These are phyloP conservation scores for Rugosomyces carneus DNA, from an alignment of 1,284 basidiomycete genomes.

Conservation along the genomic window DNA sequence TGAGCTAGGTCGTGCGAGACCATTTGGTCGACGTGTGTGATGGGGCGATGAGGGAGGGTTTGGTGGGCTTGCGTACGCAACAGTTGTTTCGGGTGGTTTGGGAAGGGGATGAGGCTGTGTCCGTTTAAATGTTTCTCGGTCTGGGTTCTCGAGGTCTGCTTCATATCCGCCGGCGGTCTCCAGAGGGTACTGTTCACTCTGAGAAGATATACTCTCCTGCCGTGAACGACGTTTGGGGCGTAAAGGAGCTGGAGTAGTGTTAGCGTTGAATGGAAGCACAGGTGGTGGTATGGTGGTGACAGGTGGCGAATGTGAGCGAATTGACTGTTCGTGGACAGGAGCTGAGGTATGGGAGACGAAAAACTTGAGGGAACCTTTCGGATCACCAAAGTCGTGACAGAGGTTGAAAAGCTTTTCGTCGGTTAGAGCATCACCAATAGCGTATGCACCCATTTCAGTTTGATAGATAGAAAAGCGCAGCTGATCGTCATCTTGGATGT, in stretches of 20 bases:
- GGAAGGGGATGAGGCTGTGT: conserved; percentile 34
- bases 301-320: conserved; percentile 33
- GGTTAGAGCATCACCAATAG: conserved; percentile 63
- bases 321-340: conserved; percentile 45
- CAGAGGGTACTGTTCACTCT: conserved; percentile 50
- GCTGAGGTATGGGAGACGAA: conserved; percentile 64
- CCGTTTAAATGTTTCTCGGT: conserved; percentile 41
- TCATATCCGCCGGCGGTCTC: conserved; percentile 60
- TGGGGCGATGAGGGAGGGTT: conserved; percentile 22
- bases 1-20: conserved; percentile 24
- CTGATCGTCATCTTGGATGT: conserved; percentile 75
- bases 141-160: conserved; percentile 58
- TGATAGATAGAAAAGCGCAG: conserved; percentile 74
- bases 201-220: conserved; percentile 63
- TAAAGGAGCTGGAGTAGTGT: conserved; percentile 33
- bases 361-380: conserved; percentile 74
- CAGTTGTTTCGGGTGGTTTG: conserved; percentile 15
- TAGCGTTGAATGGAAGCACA: conserved; percentile 32
- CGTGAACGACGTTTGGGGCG: conserved; percentile 51
- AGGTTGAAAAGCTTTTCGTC: conserved; percentile 66
- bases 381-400: conserved; percentile 69
- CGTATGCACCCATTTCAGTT: conserved; percentile 76
- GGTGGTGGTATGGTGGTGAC: conserved; percentile 50
- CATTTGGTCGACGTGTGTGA: conserved; percentile 17
- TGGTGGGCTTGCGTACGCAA: conserved; percentile 18